These are phyloP conservation scores for Purshia tridentata DNA, from an alignment of 306 rosid species.

Conservation along the genomic window DNA sequence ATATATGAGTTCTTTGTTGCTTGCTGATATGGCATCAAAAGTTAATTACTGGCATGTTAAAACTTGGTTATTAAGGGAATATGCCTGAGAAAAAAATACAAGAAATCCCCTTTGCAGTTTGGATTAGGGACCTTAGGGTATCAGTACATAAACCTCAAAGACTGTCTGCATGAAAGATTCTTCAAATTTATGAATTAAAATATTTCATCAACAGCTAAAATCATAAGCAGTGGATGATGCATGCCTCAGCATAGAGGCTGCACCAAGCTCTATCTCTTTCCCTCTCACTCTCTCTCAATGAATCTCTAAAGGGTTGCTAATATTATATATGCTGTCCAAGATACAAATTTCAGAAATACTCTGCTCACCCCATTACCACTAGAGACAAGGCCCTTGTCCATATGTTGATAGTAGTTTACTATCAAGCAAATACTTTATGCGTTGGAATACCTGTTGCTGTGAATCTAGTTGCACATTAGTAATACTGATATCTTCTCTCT, in stretches of 20 bases:
- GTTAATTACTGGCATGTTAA: background rate
- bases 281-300: no score
- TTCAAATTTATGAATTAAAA: background rate
- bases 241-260: no score
- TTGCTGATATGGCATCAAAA: background rate
- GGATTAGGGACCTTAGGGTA: background rate
- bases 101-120: background rate
- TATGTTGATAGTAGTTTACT: background rate
- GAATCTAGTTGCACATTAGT: background rate
- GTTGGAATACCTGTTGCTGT: background rate
- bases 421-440: background rate
- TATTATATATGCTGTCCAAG: background rate
- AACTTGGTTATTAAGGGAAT: background rate
- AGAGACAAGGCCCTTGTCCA: background rate
- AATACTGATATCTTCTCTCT: background rate
- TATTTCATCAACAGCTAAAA: background rate
- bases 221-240: background rate
- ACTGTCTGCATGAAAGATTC: background rate
- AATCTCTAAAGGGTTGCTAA: no score
- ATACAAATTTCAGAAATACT: no score
- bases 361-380: background rate
- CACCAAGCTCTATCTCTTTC: no score
- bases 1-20: background rate
- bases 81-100: background rate
- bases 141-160: background rate